Evolutionary conservation across 129 eudicot species (phyloP), one percentile per base, ranked within the genome.

Genomic region (Lactuca saligna): DNA sequence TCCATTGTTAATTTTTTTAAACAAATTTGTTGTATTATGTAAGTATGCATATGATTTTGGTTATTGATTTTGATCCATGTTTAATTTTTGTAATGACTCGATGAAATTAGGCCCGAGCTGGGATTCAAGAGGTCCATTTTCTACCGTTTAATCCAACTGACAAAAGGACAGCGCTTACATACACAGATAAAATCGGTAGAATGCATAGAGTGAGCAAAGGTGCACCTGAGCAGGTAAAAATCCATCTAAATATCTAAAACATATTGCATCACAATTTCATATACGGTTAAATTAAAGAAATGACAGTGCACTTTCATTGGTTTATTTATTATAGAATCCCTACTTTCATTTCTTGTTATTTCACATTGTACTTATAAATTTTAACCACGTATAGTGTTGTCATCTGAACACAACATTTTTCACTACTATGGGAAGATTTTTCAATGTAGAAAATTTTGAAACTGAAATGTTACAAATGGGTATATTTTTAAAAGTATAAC

Each of bases 181-280:
- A 87, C 74, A 74, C 78, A 14, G 97, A 91, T 70, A 73, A 77
- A 20, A 72, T 51, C 8, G 97, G 95, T 41, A 87, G 75, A 72
- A 91, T 91, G 97, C 95, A 83, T 54, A 83, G 97, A 77, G 97
- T 91, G 68, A 91, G 97, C 89, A 91, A 91, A 85, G 97, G 97
- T 65, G 97, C 97, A 65, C 97, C 97, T 0, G 97, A 91, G 80
- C 97, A 87, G 95, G 97, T 90, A 46, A 5, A 48, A 17, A 54
- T 54, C 14, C 3, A 54, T 54, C 57, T 6, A 42, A 38, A 71
- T 32, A 31, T 61, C 35, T 51, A 64, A 65, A 46, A 35, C 51
- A 8, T 33, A 37, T 33, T 2, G 14, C 16, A 39, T 50, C 3
- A 8, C 31, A 5, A 48, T 57, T 66, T 46, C 15, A 3, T 58